Conservation (phyloP, 208 protist species). For the Leishmania guyanensis region DNA sequence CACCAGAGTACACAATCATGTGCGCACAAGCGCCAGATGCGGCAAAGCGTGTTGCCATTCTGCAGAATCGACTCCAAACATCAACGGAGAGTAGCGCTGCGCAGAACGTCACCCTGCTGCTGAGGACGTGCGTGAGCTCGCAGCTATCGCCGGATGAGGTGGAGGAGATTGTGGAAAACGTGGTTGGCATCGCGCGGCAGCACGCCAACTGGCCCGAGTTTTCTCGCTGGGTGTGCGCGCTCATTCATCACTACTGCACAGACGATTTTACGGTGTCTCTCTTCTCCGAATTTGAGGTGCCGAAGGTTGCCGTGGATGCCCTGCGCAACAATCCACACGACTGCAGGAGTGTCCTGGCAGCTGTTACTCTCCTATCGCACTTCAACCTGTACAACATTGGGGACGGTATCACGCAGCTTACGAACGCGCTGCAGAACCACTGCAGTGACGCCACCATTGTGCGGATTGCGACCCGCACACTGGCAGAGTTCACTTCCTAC, state of each 20-base stretch:
- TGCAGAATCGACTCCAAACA: conserved; percentile 67
- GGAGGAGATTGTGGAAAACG: conserved; percentile 76
- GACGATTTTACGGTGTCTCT: conserved; percentile 88
- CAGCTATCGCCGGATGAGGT: conserved; percentile 71
- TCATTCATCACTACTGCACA: conserved; percentile 91
- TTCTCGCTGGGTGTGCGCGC: conserved; percentile 75
- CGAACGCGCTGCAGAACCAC: conserved; percentile 57
- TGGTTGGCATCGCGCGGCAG: conserved; percentile 53
- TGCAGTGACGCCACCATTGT: conserved; percentile 52
- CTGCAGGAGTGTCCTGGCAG: conserved; percentile 52
- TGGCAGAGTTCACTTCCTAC: conserved; percentile 90
- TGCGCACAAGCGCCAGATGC: conserved; percentile 66
- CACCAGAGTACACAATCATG: conserved; percentile 83
- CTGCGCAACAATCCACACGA: conserved; percentile 63
- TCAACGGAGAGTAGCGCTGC: conserved; percentile 76
- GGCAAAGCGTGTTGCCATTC: conserved; percentile 56
- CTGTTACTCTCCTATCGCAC: conserved; percentile 73
- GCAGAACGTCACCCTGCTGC: conserved; percentile 66
- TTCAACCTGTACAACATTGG: conserved; percentile 89
- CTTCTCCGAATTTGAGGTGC: conserved; percentile 84
- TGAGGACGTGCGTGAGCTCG: conserved; percentile 71
- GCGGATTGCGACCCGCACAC: conserved; percentile 50
- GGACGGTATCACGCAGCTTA: conserved; percentile 83
- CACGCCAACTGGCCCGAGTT: conserved; percentile 79
- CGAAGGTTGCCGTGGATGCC: conserved; percentile 66